phyloP scores from a whole-genome alignment of 2,329 filamentous ascomycete species.

The Aschersonia sp. region DNA sequence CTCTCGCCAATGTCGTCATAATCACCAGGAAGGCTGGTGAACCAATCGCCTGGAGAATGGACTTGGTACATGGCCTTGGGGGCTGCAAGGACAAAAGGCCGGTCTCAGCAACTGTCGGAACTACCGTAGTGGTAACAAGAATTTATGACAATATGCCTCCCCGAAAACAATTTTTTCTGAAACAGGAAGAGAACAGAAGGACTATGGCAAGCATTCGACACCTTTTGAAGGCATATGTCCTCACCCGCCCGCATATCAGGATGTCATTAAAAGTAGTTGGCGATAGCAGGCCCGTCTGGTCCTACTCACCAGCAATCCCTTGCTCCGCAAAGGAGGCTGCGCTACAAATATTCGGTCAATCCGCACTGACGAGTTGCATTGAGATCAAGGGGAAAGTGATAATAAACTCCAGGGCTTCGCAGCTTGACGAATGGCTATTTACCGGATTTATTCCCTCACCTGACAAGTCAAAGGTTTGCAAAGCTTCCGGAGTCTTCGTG shows the following conservation, averaged over 20 bases:
- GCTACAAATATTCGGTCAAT: slow-evolving; percentile 45
- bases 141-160: slow-evolving; percentile 50
- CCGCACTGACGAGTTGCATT: slow-evolving; percentile 38
- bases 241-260: slow-evolving; percentile 49
- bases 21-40: slow-evolving; percentile 51
- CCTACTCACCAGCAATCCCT: slow-evolving; percentile 41
- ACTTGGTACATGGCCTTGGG: slow-evolving; percentile 20
- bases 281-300: slow-evolving; percentile 36
- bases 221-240: slow-evolving; percentile 47
- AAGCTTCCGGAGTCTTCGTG: slow-evolving; percentile 39
- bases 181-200: slow-evolving; percentile 33
- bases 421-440: slow-evolving; percentile 17
- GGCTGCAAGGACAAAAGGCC: slow-evolving; percentile 16
- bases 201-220: slow-evolving; percentile 41
- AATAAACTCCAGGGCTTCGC: background rate
- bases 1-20: slow-evolving; percentile 43
- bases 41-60: slow-evolving; percentile 36
- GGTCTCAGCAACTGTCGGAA: slow-evolving; percentile 47
- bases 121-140: slow-evolving; percentile 44
- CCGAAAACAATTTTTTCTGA: slow-evolving; percentile 41
- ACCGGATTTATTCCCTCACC: slow-evolving; percentile 43
- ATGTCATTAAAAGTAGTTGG: slow-evolving; percentile 46
- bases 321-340: slow-evolving; percentile 40
- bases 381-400: slow-evolving; percentile 13
- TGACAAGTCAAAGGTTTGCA: slow-evolving; percentile 11